A percentile compares a stretch with the other conserved stretches of the same genome.
Evolutionary conservation across 2,329 filamentous ascomycete species (phyloP).

Genomic region (Blastomyces silverae): DNA sequence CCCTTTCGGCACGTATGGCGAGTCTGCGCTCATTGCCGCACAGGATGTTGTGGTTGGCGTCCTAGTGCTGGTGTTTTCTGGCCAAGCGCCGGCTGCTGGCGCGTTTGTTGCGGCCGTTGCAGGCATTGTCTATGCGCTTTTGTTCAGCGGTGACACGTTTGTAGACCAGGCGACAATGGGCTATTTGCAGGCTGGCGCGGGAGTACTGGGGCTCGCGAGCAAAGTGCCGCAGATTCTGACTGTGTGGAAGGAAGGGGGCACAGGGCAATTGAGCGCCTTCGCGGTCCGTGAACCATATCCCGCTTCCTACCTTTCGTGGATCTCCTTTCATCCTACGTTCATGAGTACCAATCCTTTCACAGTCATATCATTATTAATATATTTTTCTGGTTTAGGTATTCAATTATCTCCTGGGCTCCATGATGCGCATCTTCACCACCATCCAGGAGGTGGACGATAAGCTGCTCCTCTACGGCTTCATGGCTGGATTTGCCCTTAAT

Average conservation of each 20-base stretch:
- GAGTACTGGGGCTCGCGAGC: slow-evolving; percentile 73
- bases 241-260: slow-evolving; percentile 77
- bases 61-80: slow-evolving; percentile 76
- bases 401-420: slow-evolving; percentile 90
- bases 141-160: slow-evolving; percentile 52
- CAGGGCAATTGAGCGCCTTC: slow-evolving; percentile 93
- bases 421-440: slow-evolving; percentile 95
- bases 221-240: slow-evolving; percentile 91
- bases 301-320: not conserved
- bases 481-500: slow-evolving; percentile 88
- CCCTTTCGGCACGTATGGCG: slow-evolving; percentile 94
- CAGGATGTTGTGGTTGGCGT: slow-evolving; percentile 89
- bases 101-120: slow-evolving; percentile 72
- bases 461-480: slow-evolving; percentile 88
- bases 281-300: slow-evolving; percentile 57
- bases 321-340: not conserved
- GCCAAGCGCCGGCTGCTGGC: slow-evolving; percentile 60
- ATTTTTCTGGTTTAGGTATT: slow-evolving; percentile 61
- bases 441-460: slow-evolving; percentile 96
- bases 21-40: slow-evolving; percentile 82
- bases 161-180: slow-evolving; percentile 61
- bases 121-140: slow-evolving; percentile 61
- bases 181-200: slow-evolving; percentile 77
- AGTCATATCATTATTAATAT: not conserved
- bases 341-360: not conserved